Conservation (phyloP, 805 yeast species). For the Schwanniomyces sp. region DNA sequence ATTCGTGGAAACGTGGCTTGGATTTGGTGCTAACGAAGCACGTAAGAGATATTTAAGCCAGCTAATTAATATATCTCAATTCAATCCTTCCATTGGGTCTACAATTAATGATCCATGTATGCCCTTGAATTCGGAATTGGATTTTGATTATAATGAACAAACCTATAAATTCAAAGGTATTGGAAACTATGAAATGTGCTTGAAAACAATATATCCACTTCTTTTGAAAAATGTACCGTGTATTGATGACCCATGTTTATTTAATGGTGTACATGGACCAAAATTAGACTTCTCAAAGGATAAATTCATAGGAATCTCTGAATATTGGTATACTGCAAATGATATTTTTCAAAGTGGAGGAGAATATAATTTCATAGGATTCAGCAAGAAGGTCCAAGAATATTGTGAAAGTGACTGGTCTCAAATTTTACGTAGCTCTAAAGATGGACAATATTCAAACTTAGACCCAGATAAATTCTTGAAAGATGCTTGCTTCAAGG, state of each 20-base stretch:
- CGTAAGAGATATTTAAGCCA: conserved; percentile 66
- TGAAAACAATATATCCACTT: conserved; percentile 70
- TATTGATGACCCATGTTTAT: conserved; percentile 82
- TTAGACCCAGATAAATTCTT: conserved; percentile 53
- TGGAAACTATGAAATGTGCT: conserved; percentile 77
- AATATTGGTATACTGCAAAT: conserved; percentile 96
- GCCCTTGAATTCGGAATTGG: conserved; percentile 58
- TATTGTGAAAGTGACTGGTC: conserved; percentile 82
- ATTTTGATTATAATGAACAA: conserved; percentile 47
- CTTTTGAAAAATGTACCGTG: conserved; percentile 81
- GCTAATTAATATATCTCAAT: conserved; percentile 36
- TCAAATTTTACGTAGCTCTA: conserved; percentile 45
- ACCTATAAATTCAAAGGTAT: conserved; percentile 61
- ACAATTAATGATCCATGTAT: conserved; percentile 73
- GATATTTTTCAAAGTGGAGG: conserved; percentile 90
- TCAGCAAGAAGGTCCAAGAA: conserved; percentile 61
- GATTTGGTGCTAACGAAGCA: conserved; percentile 97
- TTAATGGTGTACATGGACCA: conserved; percentile 96
- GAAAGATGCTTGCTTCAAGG: conserved; percentile 85
- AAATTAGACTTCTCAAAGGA: conserved; percentile 74
- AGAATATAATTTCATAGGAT: conserved; percentile 72
- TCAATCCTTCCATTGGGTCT: conserved; percentile 10
- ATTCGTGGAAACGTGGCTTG: conserved; percentile 95
- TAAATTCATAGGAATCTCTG: conserved; percentile 90
- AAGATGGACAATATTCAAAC: conserved; percentile 57